Conservation (phyloP, 2,329 filamentous ascomycete species). For the Cytospora paraplurivora region DNA sequence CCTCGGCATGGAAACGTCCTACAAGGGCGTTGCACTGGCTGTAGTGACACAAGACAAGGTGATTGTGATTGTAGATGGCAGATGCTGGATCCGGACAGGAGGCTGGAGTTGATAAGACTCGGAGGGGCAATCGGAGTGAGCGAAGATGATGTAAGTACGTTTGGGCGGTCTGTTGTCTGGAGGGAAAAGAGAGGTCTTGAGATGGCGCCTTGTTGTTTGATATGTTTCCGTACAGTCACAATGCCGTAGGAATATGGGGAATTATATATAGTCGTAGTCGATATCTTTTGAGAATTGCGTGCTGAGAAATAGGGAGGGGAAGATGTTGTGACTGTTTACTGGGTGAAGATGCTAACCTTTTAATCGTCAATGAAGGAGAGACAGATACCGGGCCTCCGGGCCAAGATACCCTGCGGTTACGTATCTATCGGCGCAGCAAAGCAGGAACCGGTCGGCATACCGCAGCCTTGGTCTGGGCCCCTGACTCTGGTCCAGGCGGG, state of each 20-base stretch:
- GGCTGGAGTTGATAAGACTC: background rate
- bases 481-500: background rate
- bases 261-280: background rate
- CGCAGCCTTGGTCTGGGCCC: background rate
- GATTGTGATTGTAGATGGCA: background rate
- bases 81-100: background rate
- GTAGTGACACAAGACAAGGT: background rate
- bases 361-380: background rate
- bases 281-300: background rate
- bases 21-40: background rate
- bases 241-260: background rate
- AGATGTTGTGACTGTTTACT: background rate
- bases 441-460: background rate
- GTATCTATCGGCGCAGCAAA: background rate
- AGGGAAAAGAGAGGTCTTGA: background rate
- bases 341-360: background rate
- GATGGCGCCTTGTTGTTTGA: too few relatives aligned
- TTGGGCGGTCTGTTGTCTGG: too few relatives aligned
- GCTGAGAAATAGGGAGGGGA: background rate
- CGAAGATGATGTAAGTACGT: background rate
- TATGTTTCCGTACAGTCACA: background rate
- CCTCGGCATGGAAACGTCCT: conserved; percentile 5
- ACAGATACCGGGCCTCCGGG: background rate
- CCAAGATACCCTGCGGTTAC: background rate
- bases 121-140: background rate